Evolutionary conservation across 2,329 filamentous ascomycete species (phyloP), one percentile per base, ranked within the genome.

Genomic region (Sarocladiaceae sp.): DNA sequence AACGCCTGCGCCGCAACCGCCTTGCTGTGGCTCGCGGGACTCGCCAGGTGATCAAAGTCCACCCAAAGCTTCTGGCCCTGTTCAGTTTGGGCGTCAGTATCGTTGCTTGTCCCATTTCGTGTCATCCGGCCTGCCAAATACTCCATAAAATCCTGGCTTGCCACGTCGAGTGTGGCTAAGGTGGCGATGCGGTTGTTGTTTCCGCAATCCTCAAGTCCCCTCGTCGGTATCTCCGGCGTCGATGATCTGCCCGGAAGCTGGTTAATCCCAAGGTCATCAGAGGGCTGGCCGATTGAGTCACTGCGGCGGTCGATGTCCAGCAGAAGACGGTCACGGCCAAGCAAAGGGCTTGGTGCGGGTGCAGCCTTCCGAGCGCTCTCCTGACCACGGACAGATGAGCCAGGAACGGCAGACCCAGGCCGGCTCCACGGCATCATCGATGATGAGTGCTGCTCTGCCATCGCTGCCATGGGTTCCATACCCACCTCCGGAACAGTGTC

Each of bases 1-100:
- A 90, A 86, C 0, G 84, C 89, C 64, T 91, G 87, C 2, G 87
- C 84, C 8, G 86, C 88, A 12, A 90, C 83, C 26, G 80, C 71
- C 31, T 73, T 77, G 26, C 79, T 82, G 37, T 72, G 70, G 44
- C 73, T 68, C 10, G 62, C 62, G 0, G 82, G 78, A n/a, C 80
- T 75, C 40, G 94, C 80, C 10, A 96, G 69, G 47, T 82, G 72
- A 42, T 86, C 81, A 62, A 97, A 95, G 0, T 77, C 71, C 37
- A 94, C 72, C 68, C 75, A 82, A 25, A 26, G 29, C 23, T 48
- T 46, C 5, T 46, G 6, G 13, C 20, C 7, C 15, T 8, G 11
- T 8, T 20, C 37, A 10, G 11, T 15, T 13, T 46, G 4, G 12
- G 29, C 13, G 22, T n/a, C 57, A 28, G 70, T 66, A n/a, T 61